Evolutionary conservation across 2,329 filamentous ascomycete species (phyloP).

Genomic region (Aspergillus fumigatus): DNA sequence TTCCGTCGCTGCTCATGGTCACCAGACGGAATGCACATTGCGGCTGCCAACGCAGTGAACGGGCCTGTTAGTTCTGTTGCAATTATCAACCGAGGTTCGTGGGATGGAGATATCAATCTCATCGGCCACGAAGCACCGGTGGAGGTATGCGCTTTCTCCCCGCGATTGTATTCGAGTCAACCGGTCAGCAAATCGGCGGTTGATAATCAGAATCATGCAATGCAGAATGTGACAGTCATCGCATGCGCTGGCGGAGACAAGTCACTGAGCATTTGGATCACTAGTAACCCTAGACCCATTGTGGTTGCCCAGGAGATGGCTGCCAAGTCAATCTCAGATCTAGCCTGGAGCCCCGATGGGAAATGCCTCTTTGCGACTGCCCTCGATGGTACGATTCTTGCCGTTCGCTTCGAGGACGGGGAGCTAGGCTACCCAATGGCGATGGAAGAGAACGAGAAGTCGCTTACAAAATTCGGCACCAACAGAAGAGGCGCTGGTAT

Average conservation of each 20-base stretch:
- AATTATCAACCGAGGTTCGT: slow-evolving; percentile 84
- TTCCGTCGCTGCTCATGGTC: slow-evolving; percentile 97
- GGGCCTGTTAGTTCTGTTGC: slow-evolving; percentile 95
- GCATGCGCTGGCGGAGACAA: slow-evolving; percentile 97
- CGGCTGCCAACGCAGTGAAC: slow-evolving; percentile 93
- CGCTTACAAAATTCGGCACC: slow-evolving; percentile 85
- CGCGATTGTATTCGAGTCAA: slow-evolving; percentile 74
- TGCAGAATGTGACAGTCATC: slow-evolving; percentile 69
- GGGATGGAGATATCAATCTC: slow-evolving; percentile 95
- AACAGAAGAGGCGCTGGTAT: slow-evolving; percentile 85
- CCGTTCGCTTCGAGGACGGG: slow-evolving; percentile 74
- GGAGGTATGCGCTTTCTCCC: slow-evolving; percentile 96
- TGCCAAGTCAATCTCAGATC: slow-evolving; percentile 86
- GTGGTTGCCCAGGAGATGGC: slow-evolving; percentile 86
- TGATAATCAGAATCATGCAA: slow-evolving; percentile 36
- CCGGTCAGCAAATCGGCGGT: slow-evolving; percentile 51
- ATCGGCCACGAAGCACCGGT: slow-evolving; percentile 97
- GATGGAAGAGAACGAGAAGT: slow-evolving; percentile 84
- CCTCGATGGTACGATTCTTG: slow-evolving; percentile 82
- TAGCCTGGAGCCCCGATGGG: slow-evolving; percentile 91
- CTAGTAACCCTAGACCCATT: slow-evolving; percentile 84
- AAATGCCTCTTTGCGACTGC: slow-evolving; percentile 81
- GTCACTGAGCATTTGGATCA: slow-evolving; percentile 95
- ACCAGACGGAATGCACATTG: slow-evolving; percentile 93
- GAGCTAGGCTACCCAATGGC: slow-evolving; percentile 87